Evolutionary conservation across 176 grass and related monocot species (phyloP), one percentile per base, ranked within the genome.

Genomic region (Ensete ventricosum): DNA sequence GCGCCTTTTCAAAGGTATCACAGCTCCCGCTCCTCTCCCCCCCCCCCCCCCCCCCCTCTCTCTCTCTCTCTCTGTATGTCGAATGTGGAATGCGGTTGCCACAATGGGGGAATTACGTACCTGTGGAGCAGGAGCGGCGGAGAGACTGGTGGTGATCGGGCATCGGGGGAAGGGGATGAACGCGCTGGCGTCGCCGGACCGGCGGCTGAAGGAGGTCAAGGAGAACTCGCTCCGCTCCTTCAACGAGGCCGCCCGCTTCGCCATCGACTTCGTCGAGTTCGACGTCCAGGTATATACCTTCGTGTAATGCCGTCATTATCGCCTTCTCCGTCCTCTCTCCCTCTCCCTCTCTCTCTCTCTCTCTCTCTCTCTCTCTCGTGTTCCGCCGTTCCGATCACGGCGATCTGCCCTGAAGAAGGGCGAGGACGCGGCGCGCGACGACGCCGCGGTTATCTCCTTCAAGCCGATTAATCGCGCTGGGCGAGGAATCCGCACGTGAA

Each of bases 121-220:
- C 34, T 43, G 34, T 43, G 34, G 76, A 78, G 49, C 26, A 55
- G 50, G 19, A 50, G 25, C 73, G 49, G 16, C 83, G 55, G 9
- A 71, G 12, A 74, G 77, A 72, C 83, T 94, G 68, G 74, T 83
- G 22, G 88, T 98, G 76, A 76, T 94, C 82, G 90, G 95, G 23
- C 95, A 98, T 82, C 82, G 90, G 8, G 90, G 95, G 78, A 98
- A 98, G 84, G 95, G 95, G 64, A 98, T 98, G 95, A 98, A 98
- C 78, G 90, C 84, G 54, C 79, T 98, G 74, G 64, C 86, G 58
- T 91, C 95, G 58, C 78, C 81, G 3, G 86, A 98, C 80, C 81
- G 64, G 27, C 88, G 90, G 51, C 21, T 98, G 79, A 87, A 62
- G 76, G 88, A 98, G 84, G 66, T 98, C 14, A 92, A 90, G 55